Percentiles rank a stretch among this genome's conserved stretches.
Conservation (phyloP, 305 asterid species). For the Euphrasia arctica region DNA sequence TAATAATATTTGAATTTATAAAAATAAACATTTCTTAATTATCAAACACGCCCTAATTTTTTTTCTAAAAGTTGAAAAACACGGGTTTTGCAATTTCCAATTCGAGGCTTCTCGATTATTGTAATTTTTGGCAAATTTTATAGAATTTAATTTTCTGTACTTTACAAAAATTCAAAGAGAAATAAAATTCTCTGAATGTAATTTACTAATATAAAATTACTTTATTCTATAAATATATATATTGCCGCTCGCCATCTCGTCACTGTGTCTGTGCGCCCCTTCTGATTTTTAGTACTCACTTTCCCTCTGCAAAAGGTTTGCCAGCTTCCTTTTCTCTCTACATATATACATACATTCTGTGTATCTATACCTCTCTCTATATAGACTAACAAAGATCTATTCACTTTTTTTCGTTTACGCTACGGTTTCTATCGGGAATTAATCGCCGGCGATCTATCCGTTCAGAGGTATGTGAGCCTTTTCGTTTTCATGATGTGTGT, state of each 20-base stretch:
- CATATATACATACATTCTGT: conserved; percentile 15
- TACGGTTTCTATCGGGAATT: conserved; percentile 29
- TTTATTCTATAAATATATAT: not conserved
- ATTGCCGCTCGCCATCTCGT: conserved; percentile 31
- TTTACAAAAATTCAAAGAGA: too few relatives aligned
- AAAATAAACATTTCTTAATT: too few relatives aligned
- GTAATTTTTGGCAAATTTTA: too few relatives aligned
- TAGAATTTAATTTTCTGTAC: too few relatives aligned
- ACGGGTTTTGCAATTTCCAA: too few relatives aligned
- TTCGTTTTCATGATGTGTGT: conserved; percentile 14
- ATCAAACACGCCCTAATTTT: too few relatives aligned
- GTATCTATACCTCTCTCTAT: not conserved
- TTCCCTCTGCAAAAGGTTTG: conserved; percentile 37
- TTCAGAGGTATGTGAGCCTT: conserved; percentile 38
- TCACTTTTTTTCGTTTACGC: not conserved
- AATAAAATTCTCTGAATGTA: too few relatives aligned
- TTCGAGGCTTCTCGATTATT: too few relatives aligned
- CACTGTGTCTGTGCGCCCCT: conserved; percentile 21
- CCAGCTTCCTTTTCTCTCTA: conserved; percentile 37
- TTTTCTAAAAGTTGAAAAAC: too few relatives aligned
- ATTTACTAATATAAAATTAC: too few relatives aligned
- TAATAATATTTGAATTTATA: too few relatives aligned
- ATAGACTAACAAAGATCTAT: not conserved
- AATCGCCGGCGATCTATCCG: conserved; percentile 43
- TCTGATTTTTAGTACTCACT: conserved; percentile 21